Base-by-base conservation (phyloP, 495 filamentous ascomycete species). In the Pseudotulostoma volvatum region DNA sequence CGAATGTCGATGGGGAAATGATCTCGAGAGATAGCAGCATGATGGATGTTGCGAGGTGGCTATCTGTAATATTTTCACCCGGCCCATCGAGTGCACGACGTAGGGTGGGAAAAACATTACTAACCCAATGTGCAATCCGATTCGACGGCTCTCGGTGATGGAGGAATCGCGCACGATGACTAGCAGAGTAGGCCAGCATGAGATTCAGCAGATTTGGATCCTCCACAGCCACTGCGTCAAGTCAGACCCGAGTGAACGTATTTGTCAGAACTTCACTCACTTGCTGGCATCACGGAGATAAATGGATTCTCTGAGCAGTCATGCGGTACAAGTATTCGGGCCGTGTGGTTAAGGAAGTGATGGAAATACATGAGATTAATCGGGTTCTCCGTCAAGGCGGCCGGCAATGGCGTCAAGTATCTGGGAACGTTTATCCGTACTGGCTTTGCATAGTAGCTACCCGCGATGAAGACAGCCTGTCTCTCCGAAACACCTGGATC, bases 21-120 rank as follows among this genome's bases (percentile, higher is more conserved):
- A 93, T 92, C 46, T 93, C 79, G 34, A 90, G 63, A 1, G 84
- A 88, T 4, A 84, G 71, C 21, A 93, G 64, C 81, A 93, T 83
- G 39, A 93, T 85, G 2, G 84, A 81, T 0, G 84, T 83, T 7
- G 84, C 81, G 14, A 93, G 64, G 44, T 81, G 84, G 28, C 72
- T 71, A 49, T 85, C 75, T 14, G 78, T 76, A 33, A 84, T 76
- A 9, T 77, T 72, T 43, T 78, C 66, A 21, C 55, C 51, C 1
- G 63, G 48, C 7, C 53, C 53, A 46, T 73, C 68, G 18, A 90
- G 63, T 7, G 80, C 79, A 23, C 73, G 52, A 19, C 79, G 71
- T 16, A 93, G 67, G 15, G 75, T 70, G 0, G 79, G 77, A 41
- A 93, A 84, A 9, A 88, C 81, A 44, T 81, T 71, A 51, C 80